Percentiles rank a stretch among this genome's conserved stretches.
Evolutionary conservation across 768 basidiomycete genomes (phyloP).

Genomic region (Lyophyllum decastes): DNA sequence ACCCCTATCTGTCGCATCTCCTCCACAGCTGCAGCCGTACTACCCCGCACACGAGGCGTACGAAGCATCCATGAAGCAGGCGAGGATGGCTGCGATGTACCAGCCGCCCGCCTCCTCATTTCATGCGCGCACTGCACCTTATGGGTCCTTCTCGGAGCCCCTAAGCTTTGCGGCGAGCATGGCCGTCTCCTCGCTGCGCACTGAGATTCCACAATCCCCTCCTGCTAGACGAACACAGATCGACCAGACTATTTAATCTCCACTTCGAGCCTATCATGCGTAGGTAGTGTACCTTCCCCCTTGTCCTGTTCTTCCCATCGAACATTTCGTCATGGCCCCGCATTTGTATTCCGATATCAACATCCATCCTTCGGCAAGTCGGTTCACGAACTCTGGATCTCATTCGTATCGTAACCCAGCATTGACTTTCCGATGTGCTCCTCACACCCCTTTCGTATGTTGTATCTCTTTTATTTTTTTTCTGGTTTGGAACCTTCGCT

Average conservation of each 20-base stretch:
- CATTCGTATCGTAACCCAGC: neutral
- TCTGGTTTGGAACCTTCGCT: neutral
- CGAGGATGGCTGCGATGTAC: constrained; percentile 3
- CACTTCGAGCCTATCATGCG: neutral
- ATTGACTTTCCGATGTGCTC: neutral
- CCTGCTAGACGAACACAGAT: constrained; percentile 1
- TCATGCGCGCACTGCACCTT: constrained; percentile 7
- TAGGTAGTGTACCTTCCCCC: neutral
- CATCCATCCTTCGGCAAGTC: neutral
- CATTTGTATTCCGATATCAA: constrained; percentile 1
- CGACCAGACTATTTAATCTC: neutral
- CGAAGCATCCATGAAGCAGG: constrained; percentile 10
- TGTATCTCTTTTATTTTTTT: neutral
- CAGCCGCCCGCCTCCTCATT: constrained; percentile 5
- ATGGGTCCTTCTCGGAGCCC: constrained; percentile 21
- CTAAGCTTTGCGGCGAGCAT: constrained; percentile 37
- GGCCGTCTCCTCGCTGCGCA: constrained; percentile 46
- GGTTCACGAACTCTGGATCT: neutral
- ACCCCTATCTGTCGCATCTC: constrained; percentile 10
- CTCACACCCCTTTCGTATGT: neutral
- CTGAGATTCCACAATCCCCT: constrained; percentile 37
- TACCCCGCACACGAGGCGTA: constrained; percentile 10
- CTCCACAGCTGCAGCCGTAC: constrained; percentile 13
- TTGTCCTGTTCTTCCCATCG: neutral
- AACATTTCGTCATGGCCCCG: neutral